A percentile compares a stretch with the other conserved stretches of the same genome.
Conservation (phyloP, 805 yeast species). For the Saturnispora saitoi region DNA sequence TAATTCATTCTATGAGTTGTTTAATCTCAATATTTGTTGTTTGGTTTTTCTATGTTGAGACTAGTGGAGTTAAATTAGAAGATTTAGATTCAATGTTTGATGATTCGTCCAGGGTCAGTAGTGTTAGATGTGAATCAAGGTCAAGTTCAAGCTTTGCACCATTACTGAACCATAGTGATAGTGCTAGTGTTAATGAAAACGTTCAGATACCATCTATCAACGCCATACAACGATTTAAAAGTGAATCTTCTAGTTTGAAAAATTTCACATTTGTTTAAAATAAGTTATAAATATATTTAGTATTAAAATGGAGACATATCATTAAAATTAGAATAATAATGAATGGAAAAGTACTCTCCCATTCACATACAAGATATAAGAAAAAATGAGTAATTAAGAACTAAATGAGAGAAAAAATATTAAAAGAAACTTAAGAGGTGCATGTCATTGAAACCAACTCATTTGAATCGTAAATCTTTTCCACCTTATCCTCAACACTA, state of each 20-base stretch:
- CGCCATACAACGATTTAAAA: constrained; percentile 28
- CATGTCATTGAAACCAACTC: neutral
- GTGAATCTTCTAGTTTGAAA: constrained; percentile 28
- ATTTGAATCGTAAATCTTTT: constrained; percentile 43
- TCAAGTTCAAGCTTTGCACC: neutral
- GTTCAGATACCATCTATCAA: constrained; percentile 32
- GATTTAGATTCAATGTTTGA: constrained; percentile 91
- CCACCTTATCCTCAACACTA: constrained; percentile 59
- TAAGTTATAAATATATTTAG: neutral
- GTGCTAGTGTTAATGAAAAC: constrained; percentile 11
- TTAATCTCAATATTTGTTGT: constrained; percentile 66
- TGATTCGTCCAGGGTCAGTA: constrained; percentile 33
- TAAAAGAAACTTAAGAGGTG: neutral
- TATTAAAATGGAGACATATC: neutral
- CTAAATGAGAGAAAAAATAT: neutral
- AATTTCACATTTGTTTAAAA: constrained; percentile 27
- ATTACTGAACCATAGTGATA: neutral
- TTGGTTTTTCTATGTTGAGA: constrained; percentile 72
- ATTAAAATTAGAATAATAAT: neutral
- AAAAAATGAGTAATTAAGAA: neutral
- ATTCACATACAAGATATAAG: neutral
- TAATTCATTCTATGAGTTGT: constrained; percentile 77
- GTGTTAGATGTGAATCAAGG: constrained; percentile 17
- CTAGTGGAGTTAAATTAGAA: constrained; percentile 79
- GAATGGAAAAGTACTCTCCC: neutral